Evolutionary conservation across 202 grass and related monocot species (phyloP).

Genomic region (Schoenoplectus triqueter): DNA sequence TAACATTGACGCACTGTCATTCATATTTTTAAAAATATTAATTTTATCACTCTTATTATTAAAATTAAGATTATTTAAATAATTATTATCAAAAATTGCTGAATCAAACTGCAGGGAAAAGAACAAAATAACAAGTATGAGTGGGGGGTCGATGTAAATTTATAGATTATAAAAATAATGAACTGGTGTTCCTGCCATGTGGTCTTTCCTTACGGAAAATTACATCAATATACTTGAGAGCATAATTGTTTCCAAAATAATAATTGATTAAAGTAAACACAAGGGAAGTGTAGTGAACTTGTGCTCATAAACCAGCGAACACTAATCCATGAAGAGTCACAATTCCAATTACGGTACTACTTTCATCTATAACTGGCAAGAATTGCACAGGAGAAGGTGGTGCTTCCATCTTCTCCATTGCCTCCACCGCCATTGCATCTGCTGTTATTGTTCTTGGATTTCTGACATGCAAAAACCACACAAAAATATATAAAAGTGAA

Average conservation of each 20-base stretch:
- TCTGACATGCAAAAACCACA: slow-evolving; percentile 43
- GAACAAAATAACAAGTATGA: not conserved
- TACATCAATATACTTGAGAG: slow-evolving; percentile 23
- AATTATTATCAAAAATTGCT: too few relatives aligned
- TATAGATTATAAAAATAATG: not conserved
- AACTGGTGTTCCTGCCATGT: not conserved
- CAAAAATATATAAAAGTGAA: not conserved
- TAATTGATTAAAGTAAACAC: not conserved
- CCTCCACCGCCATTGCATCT: slow-evolving; percentile 87
- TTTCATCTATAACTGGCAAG: slow-evolving; percentile 72
- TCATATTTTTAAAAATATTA: too few relatives aligned
- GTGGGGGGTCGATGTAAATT: not conserved
- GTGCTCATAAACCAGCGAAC: slow-evolving; percentile 66
- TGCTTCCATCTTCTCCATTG: slow-evolving; percentile 86
- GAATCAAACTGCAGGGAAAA: not conserved
- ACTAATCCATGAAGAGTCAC: slow-evolving; percentile 89
- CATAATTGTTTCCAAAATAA: slow-evolving; percentile 9
- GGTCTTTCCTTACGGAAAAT: not conserved
- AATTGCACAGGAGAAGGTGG: slow-evolving; percentile 94
- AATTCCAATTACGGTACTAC: slow-evolving; percentile 73
- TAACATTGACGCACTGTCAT: too few relatives aligned
- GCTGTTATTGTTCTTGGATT: slow-evolving; percentile 84
- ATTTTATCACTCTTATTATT: too few relatives aligned
- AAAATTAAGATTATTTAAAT: too few relatives aligned
- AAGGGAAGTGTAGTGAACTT: not conserved